Conservation (phyloP, 495 filamentous ascomycete genomes). For the Penicillium subrubescens region DNA sequence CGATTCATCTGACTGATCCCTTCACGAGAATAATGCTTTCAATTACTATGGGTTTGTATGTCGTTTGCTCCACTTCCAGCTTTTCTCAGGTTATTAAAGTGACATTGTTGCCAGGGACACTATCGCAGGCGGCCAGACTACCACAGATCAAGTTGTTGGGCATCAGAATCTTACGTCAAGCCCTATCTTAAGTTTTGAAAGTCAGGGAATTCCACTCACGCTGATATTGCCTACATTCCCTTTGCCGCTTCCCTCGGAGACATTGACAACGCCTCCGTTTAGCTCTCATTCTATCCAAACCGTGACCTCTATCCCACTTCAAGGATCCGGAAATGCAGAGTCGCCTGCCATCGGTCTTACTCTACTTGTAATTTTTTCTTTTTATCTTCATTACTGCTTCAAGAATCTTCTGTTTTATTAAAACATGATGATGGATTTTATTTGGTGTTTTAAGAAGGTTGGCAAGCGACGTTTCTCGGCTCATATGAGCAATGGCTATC, state of each 20-base stretch:
- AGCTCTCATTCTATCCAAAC: not conserved
- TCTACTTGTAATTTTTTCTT: not conserved
- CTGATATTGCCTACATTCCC: not conserved
- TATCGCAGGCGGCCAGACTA: not conserved
- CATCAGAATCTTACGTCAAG: not conserved
- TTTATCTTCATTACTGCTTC: not conserved
- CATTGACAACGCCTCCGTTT: not conserved
- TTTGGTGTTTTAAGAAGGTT: not conserved
- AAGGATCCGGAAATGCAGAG: not conserved
- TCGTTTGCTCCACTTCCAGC: not conserved
- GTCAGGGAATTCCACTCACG: not conserved
- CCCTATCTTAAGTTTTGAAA: not conserved
- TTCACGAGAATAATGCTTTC: not conserved
- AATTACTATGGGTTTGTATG: not conserved
- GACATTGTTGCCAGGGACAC: not conserved
- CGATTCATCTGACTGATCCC: not conserved
- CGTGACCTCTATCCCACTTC: not conserved
- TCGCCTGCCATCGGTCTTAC: not conserved
- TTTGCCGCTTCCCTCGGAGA: not conserved
- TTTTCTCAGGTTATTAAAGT: not conserved
- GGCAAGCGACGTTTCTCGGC: not conserved
- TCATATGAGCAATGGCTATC: not conserved
- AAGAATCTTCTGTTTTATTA: not conserved
- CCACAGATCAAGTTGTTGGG: not conserved
- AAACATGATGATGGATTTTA: not conserved